Percentiles rank a stretch among this genome's conserved stretches.
Conservation (phyloP, 139 green algal genomes). For the Microglena sp. region DNA sequence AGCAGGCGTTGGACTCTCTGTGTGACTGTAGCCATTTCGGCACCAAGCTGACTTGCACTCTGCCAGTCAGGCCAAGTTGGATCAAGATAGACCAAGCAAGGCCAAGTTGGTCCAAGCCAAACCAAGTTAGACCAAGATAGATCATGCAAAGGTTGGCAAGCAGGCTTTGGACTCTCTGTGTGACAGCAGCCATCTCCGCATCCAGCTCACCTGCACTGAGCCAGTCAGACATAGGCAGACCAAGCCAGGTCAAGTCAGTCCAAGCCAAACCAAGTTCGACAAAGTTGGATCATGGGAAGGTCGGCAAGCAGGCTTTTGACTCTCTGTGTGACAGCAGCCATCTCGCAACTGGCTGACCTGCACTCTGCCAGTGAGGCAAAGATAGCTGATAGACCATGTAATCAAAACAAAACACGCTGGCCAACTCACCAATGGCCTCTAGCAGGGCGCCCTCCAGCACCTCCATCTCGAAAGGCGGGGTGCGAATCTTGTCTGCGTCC, state of each 20-base stretch:
- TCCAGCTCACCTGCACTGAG: constrained; percentile 72
- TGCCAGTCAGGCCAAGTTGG: too few species aligned
- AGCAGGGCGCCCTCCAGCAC: constrained; percentile 80
- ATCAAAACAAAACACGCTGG: too few species aligned
- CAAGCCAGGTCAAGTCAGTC: too few species aligned
- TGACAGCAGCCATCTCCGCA: constrained; percentile 61
- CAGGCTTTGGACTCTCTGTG: constrained; percentile 47
- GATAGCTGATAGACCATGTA: too few species aligned
- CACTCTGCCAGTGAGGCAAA: too few species aligned
- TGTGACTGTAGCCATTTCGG: constrained; percentile 60
- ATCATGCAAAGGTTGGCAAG: constrained; percentile 76
- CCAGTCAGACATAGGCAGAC: too few species aligned
- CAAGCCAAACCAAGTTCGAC: too few species aligned
- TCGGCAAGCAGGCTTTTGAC: constrained; percentile 59
- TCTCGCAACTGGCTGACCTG: constrained; percentile 73
- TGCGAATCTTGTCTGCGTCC: too few species aligned
- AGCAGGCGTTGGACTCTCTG: constrained; percentile 49
- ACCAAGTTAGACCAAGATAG: constrained; percentile 69
- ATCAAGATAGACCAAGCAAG: too few species aligned
- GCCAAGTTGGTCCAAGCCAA: constrained; percentile 90
- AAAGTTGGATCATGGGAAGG: constrained; percentile 74
- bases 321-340: constrained; percentile 54
- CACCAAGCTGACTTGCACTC: constrained; percentile 69
- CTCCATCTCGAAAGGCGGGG: constrained; percentile 93
- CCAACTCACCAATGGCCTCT: constrained; percentile 64